phyloP scores from a whole-genome alignment of 2,329 filamentous ascomycete genomes.

The Nemania sp. region DNA sequence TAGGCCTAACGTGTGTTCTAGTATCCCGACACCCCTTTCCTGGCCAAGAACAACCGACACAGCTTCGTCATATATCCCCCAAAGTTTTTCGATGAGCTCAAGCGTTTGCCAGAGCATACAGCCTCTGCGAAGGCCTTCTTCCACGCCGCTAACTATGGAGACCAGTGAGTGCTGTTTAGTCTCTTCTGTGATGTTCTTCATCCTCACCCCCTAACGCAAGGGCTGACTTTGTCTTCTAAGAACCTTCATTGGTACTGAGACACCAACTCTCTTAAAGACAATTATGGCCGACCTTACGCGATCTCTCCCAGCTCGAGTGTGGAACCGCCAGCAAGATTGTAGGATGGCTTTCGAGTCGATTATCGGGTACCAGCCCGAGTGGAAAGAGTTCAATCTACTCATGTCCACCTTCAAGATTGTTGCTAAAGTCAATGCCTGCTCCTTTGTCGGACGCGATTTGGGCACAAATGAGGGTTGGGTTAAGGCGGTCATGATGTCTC shows the following conservation, averaged over 20 bases:
- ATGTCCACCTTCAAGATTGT: slow-evolving; percentile 29
- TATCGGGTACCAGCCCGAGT: slow-evolving; percentile 23
- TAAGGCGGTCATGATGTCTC: slow-evolving; percentile 22
- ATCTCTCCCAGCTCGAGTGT: slow-evolving; percentile 24
- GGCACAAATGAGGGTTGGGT: slow-evolving; percentile 27
- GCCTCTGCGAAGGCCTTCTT: slow-evolving; percentile 31
- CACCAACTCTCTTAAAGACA: slow-evolving; percentile 12
- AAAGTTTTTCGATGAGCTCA: slow-evolving; percentile 31
- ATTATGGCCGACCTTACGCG: slow-evolving; percentile 28
- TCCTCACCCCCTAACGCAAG: background rate
- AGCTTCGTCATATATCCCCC: slow-evolving; percentile 29
- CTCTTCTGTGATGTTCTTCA: background rate
- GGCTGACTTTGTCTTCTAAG: background rate
- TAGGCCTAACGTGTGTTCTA: slow-evolving; percentile 13
- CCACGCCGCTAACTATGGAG: slow-evolving; percentile 19
- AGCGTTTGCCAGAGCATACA: slow-evolving; percentile 26
- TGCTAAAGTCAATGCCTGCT: slow-evolving; percentile 24
- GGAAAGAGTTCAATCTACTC: slow-evolving; percentile 27
- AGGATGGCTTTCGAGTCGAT: slow-evolving; percentile 14
- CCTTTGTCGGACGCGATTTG: slow-evolving; percentile 28
- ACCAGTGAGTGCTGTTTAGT: background rate
- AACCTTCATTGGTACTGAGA: slow-evolving; percentile 27
- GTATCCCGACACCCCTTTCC: slow-evolving; percentile 28
- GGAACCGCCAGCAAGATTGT: slow-evolving; percentile 17
- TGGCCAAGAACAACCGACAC: slow-evolving; percentile 21